These are phyloP conservation scores for Malus hybrid DNA, from an alignment of 331 rosid species.

Conservation along the genomic window DNA sequence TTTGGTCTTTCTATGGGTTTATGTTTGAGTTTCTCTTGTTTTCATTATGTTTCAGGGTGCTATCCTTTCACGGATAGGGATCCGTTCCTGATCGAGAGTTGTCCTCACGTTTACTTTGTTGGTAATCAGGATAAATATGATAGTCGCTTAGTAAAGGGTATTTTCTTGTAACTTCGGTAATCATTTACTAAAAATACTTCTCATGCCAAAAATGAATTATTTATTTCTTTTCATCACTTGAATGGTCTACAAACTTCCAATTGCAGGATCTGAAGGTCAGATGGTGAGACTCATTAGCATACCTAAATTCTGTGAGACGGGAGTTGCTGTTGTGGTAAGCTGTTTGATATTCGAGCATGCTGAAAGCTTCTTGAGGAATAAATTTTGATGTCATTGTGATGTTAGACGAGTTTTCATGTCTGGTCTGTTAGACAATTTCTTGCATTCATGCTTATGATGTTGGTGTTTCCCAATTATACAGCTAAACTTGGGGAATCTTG, in stretches of 20 bases:
- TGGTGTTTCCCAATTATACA: constrained; percentile 27
- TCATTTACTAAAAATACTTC: background rate
- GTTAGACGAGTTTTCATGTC: background rate
- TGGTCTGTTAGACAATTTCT: background rate
- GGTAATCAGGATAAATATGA: constrained; percentile 84
- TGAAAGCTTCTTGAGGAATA: background rate
- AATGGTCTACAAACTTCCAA: background rate
- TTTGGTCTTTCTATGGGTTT: background rate
- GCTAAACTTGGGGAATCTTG: constrained; percentile 78
- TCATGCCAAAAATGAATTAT: background rate
- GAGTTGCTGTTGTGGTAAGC: constrained; percentile 88
- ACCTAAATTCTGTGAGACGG: constrained; percentile 78
- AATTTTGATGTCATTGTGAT: background rate
- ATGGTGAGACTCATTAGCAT: constrained; percentile 69
- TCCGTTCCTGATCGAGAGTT: constrained; percentile 80
- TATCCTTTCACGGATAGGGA: constrained; percentile 85
- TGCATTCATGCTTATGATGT: constrained; percentile 6
- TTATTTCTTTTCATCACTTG: background rate
- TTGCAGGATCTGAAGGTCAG: constrained; percentile 84
- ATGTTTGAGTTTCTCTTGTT: background rate
- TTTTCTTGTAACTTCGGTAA: constrained; percentile 12
- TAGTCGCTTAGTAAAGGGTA: constrained; percentile 64
- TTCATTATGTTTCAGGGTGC: constrained; percentile 56
- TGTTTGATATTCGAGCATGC: background rate
- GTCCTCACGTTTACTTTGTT: constrained; percentile 87